Base-by-base conservation (phyloP, 805 yeast species). In the Wickerhamiella lipophila region DNA sequence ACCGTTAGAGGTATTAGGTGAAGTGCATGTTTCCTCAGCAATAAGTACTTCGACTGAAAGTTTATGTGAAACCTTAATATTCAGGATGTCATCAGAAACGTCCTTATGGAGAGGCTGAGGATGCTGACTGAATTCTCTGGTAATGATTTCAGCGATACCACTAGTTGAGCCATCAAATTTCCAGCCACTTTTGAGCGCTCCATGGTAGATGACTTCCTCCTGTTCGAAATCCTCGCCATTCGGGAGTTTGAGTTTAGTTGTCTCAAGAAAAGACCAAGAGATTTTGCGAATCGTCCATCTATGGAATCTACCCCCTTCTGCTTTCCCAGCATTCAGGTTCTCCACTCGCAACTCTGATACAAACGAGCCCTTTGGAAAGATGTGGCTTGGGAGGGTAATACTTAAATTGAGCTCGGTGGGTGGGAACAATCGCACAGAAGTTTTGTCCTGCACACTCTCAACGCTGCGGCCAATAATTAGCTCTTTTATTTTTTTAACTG, bases 221-320 rank as follows among this genome's bases (percentile, higher is more conserved):
- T 88, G 95, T 62, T 87, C 94, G 11, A 56, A 46, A 16, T 45
- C 42, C 22, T 35, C 32, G n/a, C 48, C 42, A 3, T 13, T n/a
- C n/a, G 45, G 52, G 38, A 46, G 49, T 19, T 32, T 29, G 34
- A 54, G 50, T 44, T 44, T 51, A 6, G 80, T 73, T 44, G 72
- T 74, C 61, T 92, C 97, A 60, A 89, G 95, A 13, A 92, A 74
- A 59, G 85, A 73, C 97, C 97, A 92, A 50, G 73, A 73, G 38
- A 92, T 65, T 60, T 86, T 84, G 44, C 96, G 72, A 88, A 92
- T 81, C 64, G 94, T 75, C 98, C 98, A 92, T 54, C 96, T 71
- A n/a, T 66, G 58, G 44, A 19, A 30, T 11, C 39, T 16, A 21
- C 47, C 47, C 18, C 23, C 34, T 19, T 27, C 40, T 13, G 9